phyloP scores from a whole-genome alignment of 1,284 basidiomycete species.

The Malassezia sp. region DNA sequence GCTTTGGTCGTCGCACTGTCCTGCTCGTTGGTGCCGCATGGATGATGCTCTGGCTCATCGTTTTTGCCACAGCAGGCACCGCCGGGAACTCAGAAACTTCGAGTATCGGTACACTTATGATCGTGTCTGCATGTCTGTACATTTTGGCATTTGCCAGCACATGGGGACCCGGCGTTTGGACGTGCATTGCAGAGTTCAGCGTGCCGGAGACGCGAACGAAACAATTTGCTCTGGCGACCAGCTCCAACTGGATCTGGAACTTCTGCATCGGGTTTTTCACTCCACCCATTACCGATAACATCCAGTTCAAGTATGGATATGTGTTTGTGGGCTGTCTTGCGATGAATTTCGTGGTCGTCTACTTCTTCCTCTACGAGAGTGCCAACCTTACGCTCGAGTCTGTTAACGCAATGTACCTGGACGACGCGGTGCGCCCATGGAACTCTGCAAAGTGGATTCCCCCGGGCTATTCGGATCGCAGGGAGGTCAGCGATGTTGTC shows the following conservation, averaged over 20 bases:
- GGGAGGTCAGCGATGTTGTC: slow-evolving; percentile 17
- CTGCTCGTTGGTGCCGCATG: slow-evolving; percentile 51
- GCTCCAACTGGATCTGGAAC: slow-evolving; percentile 59
- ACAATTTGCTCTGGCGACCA: slow-evolving; percentile 62
- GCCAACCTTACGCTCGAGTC: slow-evolving; percentile 59
- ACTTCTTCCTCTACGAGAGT: slow-evolving; percentile 67
- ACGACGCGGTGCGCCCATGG: slow-evolving; percentile 60
- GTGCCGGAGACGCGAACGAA: slow-evolving; percentile 63
- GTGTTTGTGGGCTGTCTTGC: slow-evolving; percentile 56
- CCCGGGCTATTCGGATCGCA: slow-evolving; percentile 27
- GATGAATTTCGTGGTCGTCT: slow-evolving; percentile 57
- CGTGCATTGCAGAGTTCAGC: slow-evolving; percentile 56
- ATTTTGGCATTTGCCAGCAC: slow-evolving; percentile 66
- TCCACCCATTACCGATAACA: slow-evolving; percentile 28
- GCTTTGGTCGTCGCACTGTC: slow-evolving; percentile 52
- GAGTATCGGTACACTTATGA: slow-evolving; percentile 58
- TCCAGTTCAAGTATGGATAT: slow-evolving; percentile 59
- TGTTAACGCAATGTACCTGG: slow-evolving; percentile 67
- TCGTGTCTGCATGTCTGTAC: slow-evolving; percentile 65
- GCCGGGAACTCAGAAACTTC: slow-evolving; percentile 50
- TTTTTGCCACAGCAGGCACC: slow-evolving; percentile 65
- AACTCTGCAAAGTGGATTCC: slow-evolving; percentile 52
- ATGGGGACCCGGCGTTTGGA: slow-evolving; percentile 51
- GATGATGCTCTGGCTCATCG: slow-evolving; percentile 65
- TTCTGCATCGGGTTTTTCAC: slow-evolving; percentile 64